Evolutionary conservation across 164 flowering plant genomes (phyloP).

Genomic region (Magnolia kwangsiensis): DNA sequence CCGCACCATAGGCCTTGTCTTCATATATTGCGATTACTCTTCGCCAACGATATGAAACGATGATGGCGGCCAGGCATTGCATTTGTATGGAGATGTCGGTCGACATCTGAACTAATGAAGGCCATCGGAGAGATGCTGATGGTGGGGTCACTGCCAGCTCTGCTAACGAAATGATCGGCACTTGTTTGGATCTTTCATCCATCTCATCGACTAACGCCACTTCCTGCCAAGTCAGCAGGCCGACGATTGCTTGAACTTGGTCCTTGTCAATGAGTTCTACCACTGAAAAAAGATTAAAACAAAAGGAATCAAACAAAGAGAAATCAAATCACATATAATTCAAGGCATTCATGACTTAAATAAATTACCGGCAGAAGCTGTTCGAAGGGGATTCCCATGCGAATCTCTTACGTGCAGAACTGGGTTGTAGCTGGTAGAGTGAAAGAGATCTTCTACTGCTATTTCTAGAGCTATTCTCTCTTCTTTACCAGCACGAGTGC

Average conservation of each 20-base stretch:
- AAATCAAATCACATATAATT: neutral
- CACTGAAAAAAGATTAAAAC: constrained; percentile 21
- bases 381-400: constrained; percentile 19
- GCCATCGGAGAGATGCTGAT: constrained; percentile 26
- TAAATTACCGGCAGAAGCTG: constrained; percentile 26
- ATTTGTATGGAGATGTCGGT: constrained; percentile 22
- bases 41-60: constrained; percentile 29
- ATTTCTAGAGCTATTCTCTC: constrained; percentile 31
- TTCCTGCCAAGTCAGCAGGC: constrained; percentile 30
- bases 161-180: constrained; percentile 38
- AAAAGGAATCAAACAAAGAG: neutral
- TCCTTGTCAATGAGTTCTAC: constrained; percentile 23
- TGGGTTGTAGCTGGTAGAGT: constrained; percentile 2
- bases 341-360: neutral
- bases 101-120: constrained; percentile 31
- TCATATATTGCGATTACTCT: constrained; percentile 36
- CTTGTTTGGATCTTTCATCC: constrained; percentile 20
- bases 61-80: constrained; percentile 32
- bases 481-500: constrained; percentile 37
- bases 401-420: constrained; percentile 21
- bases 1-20: constrained; percentile 27
- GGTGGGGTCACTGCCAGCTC: constrained; percentile 18
- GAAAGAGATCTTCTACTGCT: constrained; percentile 23
- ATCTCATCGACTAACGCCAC: constrained; percentile 24
- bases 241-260: constrained; percentile 31